These are phyloP conservation scores for Ophiostoma quercus DNA, from an alignment of 2,329 filamentous ascomycete species.

Conservation along the genomic window DNA sequence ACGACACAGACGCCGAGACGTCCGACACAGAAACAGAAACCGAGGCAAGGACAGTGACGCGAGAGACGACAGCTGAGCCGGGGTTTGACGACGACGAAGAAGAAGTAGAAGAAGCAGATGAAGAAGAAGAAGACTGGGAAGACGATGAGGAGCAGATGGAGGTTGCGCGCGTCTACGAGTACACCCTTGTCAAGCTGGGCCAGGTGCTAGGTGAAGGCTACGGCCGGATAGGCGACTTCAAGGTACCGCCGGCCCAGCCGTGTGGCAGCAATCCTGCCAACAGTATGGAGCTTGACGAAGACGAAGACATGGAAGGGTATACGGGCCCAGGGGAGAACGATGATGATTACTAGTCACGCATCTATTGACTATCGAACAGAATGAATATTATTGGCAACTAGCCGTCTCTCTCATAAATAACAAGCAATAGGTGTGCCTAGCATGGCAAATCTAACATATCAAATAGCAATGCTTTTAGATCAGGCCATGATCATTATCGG, in stretches of 20 bases:
- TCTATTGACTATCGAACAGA: background rate
- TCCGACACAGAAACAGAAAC: constrained; percentile 33
- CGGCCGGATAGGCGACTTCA: constrained; percentile 20
- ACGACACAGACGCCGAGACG: background rate
- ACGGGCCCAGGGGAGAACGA: background rate
- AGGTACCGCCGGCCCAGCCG: background rate
- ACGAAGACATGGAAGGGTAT: background rate
- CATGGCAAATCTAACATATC: background rate
- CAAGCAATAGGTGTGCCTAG: background rate
- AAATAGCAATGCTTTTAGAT: background rate
- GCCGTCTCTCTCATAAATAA: background rate
- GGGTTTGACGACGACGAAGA: background rate
- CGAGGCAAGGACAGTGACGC: constrained; percentile 36
- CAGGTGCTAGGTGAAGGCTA: constrained; percentile 52
- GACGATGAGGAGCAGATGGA: constrained; percentile 53
- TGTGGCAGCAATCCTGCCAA: background rate
- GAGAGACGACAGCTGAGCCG: constrained; percentile 37
- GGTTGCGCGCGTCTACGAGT: constrained; percentile 71
- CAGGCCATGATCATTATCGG: background rate
- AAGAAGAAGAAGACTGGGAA: background rate
- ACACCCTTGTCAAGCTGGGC: constrained; percentile 69
- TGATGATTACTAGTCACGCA: background rate
- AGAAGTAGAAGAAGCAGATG: constrained; percentile 32
- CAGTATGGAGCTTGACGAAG: constrained; percentile 10
- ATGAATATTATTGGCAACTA: background rate